phyloP scores from a whole-genome alignment of 1,139 yeast species.

The Sugiyamaella novakii region DNA sequence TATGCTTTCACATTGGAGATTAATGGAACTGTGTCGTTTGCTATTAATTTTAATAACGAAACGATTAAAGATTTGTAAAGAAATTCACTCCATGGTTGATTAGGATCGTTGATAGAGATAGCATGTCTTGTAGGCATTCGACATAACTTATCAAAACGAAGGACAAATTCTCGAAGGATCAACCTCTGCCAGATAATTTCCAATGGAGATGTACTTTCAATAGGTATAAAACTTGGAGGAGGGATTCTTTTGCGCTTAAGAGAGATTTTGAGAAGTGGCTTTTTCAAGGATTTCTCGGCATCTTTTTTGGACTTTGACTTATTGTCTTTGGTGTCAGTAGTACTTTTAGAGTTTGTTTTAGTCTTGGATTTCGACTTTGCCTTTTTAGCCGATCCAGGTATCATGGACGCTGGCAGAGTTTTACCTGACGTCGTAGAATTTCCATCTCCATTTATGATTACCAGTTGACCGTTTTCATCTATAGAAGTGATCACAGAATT shows the following conservation, averaged over 20 bases:
- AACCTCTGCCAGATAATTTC: conserved; percentile 35
- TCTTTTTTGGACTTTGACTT: conserved; percentile 9
- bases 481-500: background rate
- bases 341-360: conserved; percentile 8
- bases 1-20: conserved; percentile 31
- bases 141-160: conserved; percentile 41
- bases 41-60: conserved; percentile 38
- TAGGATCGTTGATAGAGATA: conserved; percentile 41
- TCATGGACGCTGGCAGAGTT: conserved; percentile 14
- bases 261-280: conserved; percentile 20
- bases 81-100: conserved; percentile 42
- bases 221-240: conserved; percentile 33
- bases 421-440: conserved; percentile 8
- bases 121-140: conserved; percentile 41
- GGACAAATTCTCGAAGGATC: conserved; percentile 35
- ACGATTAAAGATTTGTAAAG: conserved; percentile 42
- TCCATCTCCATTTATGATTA: conserved; percentile 12
- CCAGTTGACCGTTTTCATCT: conserved; percentile 3
- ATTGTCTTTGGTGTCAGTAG: conserved; percentile 1
- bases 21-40: conserved; percentile 39
- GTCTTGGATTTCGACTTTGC: background rate
- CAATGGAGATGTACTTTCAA: conserved; percentile 31
- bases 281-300: background rate
- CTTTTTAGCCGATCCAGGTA: conserved; percentile 2
- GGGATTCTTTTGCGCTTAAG: conserved; percentile 26